A percentile compares a stretch with the other conserved stretches of the same genome.
These are phyloP conservation scores for Phalaenopsis equestris DNA, from an alignment of 106 monocot genomes.

Conservation along the genomic window DNA sequence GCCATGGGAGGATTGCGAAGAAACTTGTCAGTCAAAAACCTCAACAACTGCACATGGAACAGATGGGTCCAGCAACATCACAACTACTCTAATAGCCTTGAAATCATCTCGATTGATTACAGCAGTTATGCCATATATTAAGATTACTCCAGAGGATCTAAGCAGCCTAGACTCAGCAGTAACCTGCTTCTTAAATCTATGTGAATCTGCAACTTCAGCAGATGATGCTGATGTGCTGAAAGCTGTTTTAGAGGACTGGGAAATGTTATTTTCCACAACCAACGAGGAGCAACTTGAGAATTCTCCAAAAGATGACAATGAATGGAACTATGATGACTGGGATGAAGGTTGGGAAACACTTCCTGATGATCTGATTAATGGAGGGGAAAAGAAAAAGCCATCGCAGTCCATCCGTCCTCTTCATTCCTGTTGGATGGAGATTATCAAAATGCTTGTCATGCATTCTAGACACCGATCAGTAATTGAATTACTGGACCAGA, in stretches of 20 bases:
- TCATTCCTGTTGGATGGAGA: constrained; percentile 78
- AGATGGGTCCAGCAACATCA: constrained; percentile 33
- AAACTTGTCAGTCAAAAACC: constrained; percentile 19
- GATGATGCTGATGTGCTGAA: constrained; percentile 37
- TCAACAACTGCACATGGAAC: constrained; percentile 10
- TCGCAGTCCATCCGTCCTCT: constrained; percentile 38
- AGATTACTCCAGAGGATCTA: constrained; percentile 53
- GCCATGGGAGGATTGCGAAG: constrained; percentile 80
- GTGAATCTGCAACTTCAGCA: constrained; percentile 31
- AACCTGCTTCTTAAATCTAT: constrained; percentile 60
- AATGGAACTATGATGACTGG: constrained; percentile 85
- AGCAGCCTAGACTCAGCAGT: constrained; percentile 53
- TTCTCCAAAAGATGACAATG: constrained; percentile 30
- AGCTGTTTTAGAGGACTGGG: constrained; percentile 77
- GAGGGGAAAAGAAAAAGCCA: constrained; percentile 18
- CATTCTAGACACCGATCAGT: constrained; percentile 29
- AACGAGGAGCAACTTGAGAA: constrained; percentile 8
- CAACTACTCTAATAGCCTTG: constrained; percentile 58
- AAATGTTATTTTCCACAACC: constrained; percentile 37
- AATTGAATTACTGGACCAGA: constrained; percentile 49
- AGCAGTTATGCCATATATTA: constrained; percentile 35
- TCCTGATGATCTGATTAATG: constrained; percentile 42
- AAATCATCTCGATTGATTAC: constrained; percentile 59
- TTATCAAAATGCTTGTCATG: constrained; percentile 37
- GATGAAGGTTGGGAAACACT: constrained; percentile 86